Conservation (phyloP, 163 green algal genomes). For the Volvox carteri region DNA sequence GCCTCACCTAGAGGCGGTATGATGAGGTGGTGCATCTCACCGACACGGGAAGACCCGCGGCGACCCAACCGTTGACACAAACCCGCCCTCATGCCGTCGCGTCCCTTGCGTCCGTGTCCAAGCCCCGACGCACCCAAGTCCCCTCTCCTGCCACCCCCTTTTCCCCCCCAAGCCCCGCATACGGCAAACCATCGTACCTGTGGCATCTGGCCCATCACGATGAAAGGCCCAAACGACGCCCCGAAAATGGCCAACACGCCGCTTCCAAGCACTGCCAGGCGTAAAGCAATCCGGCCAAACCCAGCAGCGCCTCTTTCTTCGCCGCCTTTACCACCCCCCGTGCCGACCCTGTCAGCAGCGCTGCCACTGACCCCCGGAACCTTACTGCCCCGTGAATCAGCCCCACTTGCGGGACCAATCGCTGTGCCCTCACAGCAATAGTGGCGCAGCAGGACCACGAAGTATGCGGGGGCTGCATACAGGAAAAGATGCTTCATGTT, state of each 20-base stretch:
- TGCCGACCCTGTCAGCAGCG: too few relatives aligned
- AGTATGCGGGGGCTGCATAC: constrained; percentile 87
- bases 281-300: background rate
- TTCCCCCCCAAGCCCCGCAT: too few relatives aligned
- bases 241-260: constrained; percentile 73
- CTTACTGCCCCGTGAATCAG: too few relatives aligned
- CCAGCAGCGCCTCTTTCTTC: background rate
- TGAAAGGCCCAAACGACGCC: constrained; percentile 84
- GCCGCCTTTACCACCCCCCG: background rate
- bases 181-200: too few relatives aligned
- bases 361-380: background rate
- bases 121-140: too few relatives aligned
- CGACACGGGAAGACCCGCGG: too few relatives aligned
- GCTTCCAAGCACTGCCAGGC: constrained; percentile 64
- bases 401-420: constrained; percentile 25
- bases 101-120: too few relatives aligned
- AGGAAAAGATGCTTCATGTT: constrained; percentile 97
- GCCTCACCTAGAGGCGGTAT: too few relatives aligned
- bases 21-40: too few relatives aligned
- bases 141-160: too few relatives aligned
- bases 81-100: too few relatives aligned
- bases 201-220: constrained; percentile 75
- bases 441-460: constrained; percentile 86
- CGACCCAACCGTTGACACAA: too few relatives aligned
- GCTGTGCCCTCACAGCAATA: constrained; percentile 68